These are phyloP conservation scores for Annulohypoxylon stygium DNA, from an alignment of 495 filamentous ascomycete species.

Conservation along the genomic window DNA sequence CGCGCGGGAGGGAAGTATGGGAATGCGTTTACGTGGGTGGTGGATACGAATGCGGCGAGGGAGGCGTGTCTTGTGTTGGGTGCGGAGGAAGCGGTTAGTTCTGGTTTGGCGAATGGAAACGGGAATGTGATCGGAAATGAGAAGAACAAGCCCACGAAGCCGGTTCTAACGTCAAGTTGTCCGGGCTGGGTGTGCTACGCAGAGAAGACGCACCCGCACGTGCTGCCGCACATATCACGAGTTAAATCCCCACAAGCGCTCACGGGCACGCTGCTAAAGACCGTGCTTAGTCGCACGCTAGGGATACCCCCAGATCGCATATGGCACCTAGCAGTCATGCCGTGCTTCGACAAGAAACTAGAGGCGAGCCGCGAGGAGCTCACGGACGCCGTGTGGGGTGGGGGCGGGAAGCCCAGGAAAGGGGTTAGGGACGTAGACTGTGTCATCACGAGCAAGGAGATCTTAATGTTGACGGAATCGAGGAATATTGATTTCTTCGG, in stretches of 20 bases:
- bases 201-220: conserved; percentile 94
- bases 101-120: neutral
- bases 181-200: conserved; percentile 99
- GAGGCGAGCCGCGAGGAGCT: conserved; percentile 94
- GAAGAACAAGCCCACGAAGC: conserved; percentile 61
- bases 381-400: conserved; percentile 81
- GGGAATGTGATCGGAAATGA: neutral
- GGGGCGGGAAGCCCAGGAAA: conserved; percentile 56
- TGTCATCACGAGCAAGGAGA: conserved; percentile 94
- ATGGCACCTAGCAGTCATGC: conserved; percentile 96
- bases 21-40: conserved; percentile 85
- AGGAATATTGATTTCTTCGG: conserved; percentile 78
- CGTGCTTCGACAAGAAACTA: conserved; percentile 99
- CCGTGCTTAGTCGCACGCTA: conserved; percentile 76
- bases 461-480: conserved; percentile 86
- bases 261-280: conserved; percentile 89
- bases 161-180: conserved; percentile 90
- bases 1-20: conserved; percentile 74
- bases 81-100: conserved; percentile 76
- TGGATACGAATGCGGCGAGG: conserved; percentile 85
- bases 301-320: conserved; percentile 81
- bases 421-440: conserved; percentile 92
- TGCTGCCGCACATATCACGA: conserved; percentile 89
- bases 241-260: conserved; percentile 96
- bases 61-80: conserved; percentile 82